These are phyloP conservation scores for Scheffersomyces spartinae DNA, from an alignment of 805 yeast genomes.

Conservation along the genomic window DNA sequence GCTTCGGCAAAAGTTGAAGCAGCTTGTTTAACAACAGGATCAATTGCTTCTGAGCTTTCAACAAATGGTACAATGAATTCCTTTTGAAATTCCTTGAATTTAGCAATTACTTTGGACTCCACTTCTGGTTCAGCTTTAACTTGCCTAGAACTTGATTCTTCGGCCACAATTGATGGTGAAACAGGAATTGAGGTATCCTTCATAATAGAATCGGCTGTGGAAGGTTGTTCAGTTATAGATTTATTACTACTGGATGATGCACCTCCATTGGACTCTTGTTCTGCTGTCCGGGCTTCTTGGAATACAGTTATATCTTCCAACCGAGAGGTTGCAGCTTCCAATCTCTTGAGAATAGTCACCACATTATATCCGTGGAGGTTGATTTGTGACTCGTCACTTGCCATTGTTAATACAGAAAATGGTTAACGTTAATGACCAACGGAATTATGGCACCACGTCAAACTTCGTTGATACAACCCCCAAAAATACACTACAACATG, in stretches of 20 bases:
- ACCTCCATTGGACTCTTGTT: constrained; percentile 7
- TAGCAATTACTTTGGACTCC: constrained; percentile 34
- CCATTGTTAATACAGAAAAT: too few relatives aligned
- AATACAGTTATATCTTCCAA: constrained; percentile 78
- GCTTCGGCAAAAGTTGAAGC: constrained; percentile 40
- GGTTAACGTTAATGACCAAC: too few relatives aligned
- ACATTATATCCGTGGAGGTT: constrained; percentile 77
- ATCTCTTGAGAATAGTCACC: constrained; percentile 58
- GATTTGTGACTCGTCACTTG: constrained; percentile 33
- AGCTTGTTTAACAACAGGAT: constrained; percentile 45
- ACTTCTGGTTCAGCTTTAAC: constrained; percentile 7
- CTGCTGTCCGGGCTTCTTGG: constrained; percentile 35
- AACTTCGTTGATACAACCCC: too few relatives aligned
- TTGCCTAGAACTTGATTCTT: constrained; percentile 1
- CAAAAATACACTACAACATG: too few relatives aligned
- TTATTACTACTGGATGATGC: constrained; percentile 4
- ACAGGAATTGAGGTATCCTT: constrained; percentile 7
- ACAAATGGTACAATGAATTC: constrained; percentile 51
- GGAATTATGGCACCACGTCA: too few relatives aligned
- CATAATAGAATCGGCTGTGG: constrained; percentile 6
- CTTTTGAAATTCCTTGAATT: constrained; percentile 43
- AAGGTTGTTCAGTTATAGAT: constrained; percentile 5
- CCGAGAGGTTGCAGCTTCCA: constrained; percentile 89
- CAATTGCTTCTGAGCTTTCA: constrained; percentile 38
- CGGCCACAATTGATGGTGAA: constrained; percentile 7